Evolutionary conservation across 164 flowering plant genomes (phyloP), one percentile per base, ranked within the genome.

Genomic region (Cinnamomum micranthum): DNA sequence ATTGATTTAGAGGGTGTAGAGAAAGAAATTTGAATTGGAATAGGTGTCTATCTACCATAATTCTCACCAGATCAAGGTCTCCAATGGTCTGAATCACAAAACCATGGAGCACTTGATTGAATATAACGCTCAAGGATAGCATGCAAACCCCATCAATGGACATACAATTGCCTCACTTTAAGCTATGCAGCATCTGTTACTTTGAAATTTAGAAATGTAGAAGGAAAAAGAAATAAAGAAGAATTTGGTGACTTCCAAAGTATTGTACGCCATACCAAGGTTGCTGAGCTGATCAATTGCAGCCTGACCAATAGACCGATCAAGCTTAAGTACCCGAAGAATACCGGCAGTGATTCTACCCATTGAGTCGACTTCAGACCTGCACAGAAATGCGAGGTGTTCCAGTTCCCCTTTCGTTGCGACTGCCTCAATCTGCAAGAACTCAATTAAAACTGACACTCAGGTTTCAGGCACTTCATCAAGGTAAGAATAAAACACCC

Each of bases 291-390:
- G 97, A 80, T 87, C 84, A 68, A 95, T 82, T 64, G 97, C 84
- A 52, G 91, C 89, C 76, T 87, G 89, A 59, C 99, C 99, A 79
- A 93, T 75, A 23, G 99, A 87, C 55, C 79, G 79, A 33, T 95
- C 98, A 68, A 95, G 86, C 83, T 92, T 93, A 71, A 95, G 88
- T 19, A 95, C 77, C 77, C 93, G 85, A 73, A 95, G 74, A 65
- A 95, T 83, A 50, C 95, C 97, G 77, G 97, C 99, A 80, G 94
- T 81, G 55, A 95, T 90, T 74, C 99, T 88, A 71, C 98, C 99
- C 90, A 92, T 83, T 23, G 99, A 91, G 14, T 91, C 98, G 77
- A 92, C 84, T 82, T 95, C 98, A 52, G 97, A 89, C 78, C 87
- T 89, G 89, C 92, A 90, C 73, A 92, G 77, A 24, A 80, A 50